Base-by-base conservation (phyloP, 371 early-diverging fungal species). In the Mortierella sp. region DNA sequence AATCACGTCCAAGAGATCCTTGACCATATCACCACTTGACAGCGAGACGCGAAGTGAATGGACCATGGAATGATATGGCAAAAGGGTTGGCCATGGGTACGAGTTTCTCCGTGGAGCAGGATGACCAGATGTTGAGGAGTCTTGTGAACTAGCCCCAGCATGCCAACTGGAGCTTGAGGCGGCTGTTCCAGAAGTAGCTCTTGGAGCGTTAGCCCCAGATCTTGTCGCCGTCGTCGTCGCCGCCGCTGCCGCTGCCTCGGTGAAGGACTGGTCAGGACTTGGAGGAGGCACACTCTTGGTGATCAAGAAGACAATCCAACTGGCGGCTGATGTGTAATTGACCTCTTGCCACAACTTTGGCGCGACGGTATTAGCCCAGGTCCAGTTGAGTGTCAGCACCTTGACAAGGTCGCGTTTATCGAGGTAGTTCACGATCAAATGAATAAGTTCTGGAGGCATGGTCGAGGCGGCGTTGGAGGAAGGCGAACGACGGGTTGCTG, bases 41-140 rank as follows among this genome's bases (percentile, higher is more conserved):
- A 76, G 43, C 3, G 65, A 69, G 10, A 76, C 66, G 16, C 54
- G 34, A 19, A 76, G 66, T 1, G 58, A 57, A 16, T 62, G 76
- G 18, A 76, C 55, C 76, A 76, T 76, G 19, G 66, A 53, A 28
- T 76, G 76, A 34, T 76, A 76, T 3, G 70, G 76, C 19, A 76
- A 41, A 0, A 76, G 58, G 0, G 76, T 76, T 47, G 76, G 76
- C 76, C 76, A 76, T 19, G 76, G 76, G 47, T 69, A 76, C 7
- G 76, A 76, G 60, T 50, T 69, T 34, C 70, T 46, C 2, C 76
- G 50, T 19, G 54, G 51, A 7, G 59, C 24, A 1, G 24, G 38
- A n/a, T n/a, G n/a, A n/a, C n/a, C n/a, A n/a, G n/a, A n/a, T n/a
- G n/a, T n/a, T n/a, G n/a, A n/a, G n/a, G n/a, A n/a, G n/a, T n/a